Conservation (phyloP, 2,329 filamentous ascomycete species). For the Fusarium hainanense region DNA sequence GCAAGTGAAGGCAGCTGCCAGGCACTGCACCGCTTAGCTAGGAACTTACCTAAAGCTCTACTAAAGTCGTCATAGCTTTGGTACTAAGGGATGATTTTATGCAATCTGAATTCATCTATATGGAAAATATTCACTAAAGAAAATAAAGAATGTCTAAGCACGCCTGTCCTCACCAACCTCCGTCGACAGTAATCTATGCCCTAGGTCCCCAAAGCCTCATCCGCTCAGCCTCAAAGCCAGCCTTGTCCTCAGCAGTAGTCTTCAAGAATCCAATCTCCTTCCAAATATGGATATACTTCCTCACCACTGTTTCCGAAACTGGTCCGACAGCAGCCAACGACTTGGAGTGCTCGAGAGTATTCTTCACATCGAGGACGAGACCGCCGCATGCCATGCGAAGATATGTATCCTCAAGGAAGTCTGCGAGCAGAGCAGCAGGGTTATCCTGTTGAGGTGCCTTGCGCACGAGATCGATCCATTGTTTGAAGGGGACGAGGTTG, state of each 20-base stretch:
- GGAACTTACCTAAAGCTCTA: accelerated
- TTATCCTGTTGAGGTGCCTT: slow-evolving; percentile 31
- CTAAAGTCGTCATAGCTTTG: accelerated
- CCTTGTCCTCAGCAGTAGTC: slow-evolving; percentile 26
- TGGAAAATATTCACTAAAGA: background rate
- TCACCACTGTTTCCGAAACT: slow-evolving; percentile 21
- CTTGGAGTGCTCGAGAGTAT: slow-evolving; percentile 31
- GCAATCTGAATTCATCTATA: background rate
- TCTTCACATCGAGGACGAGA: slow-evolving; percentile 16
- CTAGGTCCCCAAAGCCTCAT: slow-evolving; percentile 21
- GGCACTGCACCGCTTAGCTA: background rate
- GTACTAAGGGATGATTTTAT: background rate
- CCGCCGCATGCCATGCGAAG: slow-evolving; percentile 32
- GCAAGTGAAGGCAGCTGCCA: background rate
- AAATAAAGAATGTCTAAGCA: background rate
- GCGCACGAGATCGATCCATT: slow-evolving; percentile 24
- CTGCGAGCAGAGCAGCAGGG: slow-evolving; percentile 7
- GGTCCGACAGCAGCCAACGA: slow-evolving; percentile 16
- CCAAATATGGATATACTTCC: slow-evolving; percentile 43
- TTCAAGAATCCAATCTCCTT: slow-evolving; percentile 41
- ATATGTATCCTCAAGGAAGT: slow-evolving; percentile 21
- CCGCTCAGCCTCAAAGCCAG: slow-evolving; percentile 28
- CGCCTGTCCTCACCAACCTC: accelerated
- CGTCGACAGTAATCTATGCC: background rate
- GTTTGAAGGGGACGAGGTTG: slow-evolving; percentile 17